These are phyloP conservation scores for Phylloporus sp. DNA, from an alignment of 768 basidiomycete genomes.

Conservation along the genomic window DNA sequence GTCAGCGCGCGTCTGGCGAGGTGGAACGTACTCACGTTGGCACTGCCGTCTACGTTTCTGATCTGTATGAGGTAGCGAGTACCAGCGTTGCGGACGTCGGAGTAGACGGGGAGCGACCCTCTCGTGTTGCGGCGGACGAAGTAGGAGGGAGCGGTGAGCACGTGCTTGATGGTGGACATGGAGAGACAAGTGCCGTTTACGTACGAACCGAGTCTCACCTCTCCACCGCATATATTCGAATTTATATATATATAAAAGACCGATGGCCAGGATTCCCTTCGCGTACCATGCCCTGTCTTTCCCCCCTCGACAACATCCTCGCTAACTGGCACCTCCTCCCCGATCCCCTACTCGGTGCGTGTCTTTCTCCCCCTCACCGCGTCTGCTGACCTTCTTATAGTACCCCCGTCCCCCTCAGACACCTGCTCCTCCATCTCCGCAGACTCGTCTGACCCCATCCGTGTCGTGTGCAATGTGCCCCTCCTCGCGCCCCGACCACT, in stretches of 20 bases:
- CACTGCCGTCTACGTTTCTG: conserved; percentile 65
- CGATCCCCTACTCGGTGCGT: background rate
- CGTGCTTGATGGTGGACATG: conserved; percentile 18
- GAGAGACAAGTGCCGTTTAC: background rate
- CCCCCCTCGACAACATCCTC: conserved; percentile 23
- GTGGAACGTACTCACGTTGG: conserved; percentile 41
- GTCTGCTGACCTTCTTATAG: conserved; percentile 22
- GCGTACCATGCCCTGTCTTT: conserved; percentile 8
- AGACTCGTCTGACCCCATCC: conserved; percentile 29
- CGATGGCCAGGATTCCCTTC: background rate
- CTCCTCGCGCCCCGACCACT: conserved; percentile 65
- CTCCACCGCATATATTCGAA: background rate
- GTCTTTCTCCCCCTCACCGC: background rate
- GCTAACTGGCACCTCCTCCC: background rate
- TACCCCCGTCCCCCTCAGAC: conserved; percentile 44
- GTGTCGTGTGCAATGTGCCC: conserved; percentile 64
- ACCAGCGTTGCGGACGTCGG: conserved; percentile 65
- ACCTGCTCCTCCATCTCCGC: conserved; percentile 26
- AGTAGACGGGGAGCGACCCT: conserved; percentile 71
- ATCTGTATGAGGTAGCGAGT: conserved; percentile 56
- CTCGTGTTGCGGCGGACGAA: conserved; percentile 62
- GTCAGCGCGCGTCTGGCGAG: background rate
- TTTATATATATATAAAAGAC: background rate
- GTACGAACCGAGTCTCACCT: background rate
- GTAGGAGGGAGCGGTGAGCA: conserved; percentile 35